Base-by-base conservation (phyloP, 495 filamentous ascomycete genomes). In the Geoglossum glabrum region DNA sequence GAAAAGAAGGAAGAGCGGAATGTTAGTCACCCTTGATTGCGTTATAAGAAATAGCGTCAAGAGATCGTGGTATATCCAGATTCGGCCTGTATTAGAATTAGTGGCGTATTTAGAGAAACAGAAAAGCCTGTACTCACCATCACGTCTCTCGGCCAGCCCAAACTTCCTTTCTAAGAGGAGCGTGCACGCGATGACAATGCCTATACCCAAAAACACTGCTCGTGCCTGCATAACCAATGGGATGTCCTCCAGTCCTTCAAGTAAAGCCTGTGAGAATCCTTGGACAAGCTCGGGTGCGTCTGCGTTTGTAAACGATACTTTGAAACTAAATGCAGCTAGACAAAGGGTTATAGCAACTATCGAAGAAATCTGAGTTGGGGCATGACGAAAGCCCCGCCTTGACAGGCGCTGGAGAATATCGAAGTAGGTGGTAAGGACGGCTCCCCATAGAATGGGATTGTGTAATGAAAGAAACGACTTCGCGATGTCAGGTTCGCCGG, bases 281-380 rank as follows among this genome's bases (percentile, higher is more conserved):
- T 72, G 64, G 17, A 95, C 71, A 27, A 96, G 73, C 64, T 97
- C 93, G 0, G 90, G 89, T 0, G 87, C 84, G 64, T 99, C 92
- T 54, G 84, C 80, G 31, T 78, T 74, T 17, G 83, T 86, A 66
- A 93, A 95, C 7, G 79, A 78, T 31, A 93, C 64, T 68, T 96
- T 90, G 74, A 95, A 95, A 0, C 79, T 72, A n/a, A 89, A 71
- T 9, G 85, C 84, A 2, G 81, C 73, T 8, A 46, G 40, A 58
- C 54, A 75, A 66, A 3, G 63, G 63, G 51, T 63, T 62, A 50
- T 74, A 61, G 52, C 64, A 60, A 36, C 65, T 61, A 26, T 72
- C 59, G 11, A 75, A 63, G 63, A 58, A 19, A 62, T 11, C 11
- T 56, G 30, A 27, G 34, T 59, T 26, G 65, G 47, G 6, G 64